These are phyloP conservation scores for Penicillium palitans DNA, from an alignment of 2,329 filamentous ascomycete genomes.

Conservation along the genomic window DNA sequence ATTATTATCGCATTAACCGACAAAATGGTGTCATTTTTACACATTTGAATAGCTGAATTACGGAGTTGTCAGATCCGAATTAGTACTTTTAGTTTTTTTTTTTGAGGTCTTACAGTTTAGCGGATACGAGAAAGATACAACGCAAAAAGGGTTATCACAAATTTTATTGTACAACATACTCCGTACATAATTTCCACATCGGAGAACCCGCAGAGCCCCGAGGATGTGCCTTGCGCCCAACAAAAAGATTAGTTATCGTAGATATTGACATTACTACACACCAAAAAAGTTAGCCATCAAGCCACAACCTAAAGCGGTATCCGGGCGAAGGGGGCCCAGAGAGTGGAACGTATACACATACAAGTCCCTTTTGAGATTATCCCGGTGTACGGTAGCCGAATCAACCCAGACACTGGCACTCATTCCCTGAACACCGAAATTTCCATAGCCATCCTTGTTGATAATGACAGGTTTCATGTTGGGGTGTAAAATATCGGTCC, in stretches of 20 bases:
- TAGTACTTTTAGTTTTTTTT: neutral
- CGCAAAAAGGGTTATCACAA: neutral
- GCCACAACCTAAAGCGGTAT: neutral
- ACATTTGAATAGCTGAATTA: neutral
- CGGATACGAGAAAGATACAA: neutral
- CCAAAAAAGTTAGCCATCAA: neutral
- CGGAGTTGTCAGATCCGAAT: neutral
- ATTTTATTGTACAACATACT: neutral
- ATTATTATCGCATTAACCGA: neutral
- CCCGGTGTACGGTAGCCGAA: constrained; percentile 42
- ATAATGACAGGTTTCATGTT: constrained; percentile 57
- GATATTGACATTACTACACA: constrained; percentile 13
- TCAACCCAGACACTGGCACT: constrained; percentile 65
- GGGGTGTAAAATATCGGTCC: constrained; percentile 63
- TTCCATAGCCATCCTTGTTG: constrained; percentile 58
- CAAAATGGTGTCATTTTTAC: neutral
- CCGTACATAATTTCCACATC: neutral
- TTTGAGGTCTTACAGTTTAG: too few species aligned
- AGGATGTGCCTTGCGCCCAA: neutral
- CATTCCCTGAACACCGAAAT: constrained; percentile 55
- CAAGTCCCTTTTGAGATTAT: constrained; percentile 14
- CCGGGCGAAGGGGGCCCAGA: neutral
- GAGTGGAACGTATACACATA: constrained; percentile 7
- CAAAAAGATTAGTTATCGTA: constrained; percentile 10
- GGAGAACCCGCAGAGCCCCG: neutral